phyloP scores from a whole-genome alignment of 805 yeast genomes.

The Lachancea meyersii region DNA sequence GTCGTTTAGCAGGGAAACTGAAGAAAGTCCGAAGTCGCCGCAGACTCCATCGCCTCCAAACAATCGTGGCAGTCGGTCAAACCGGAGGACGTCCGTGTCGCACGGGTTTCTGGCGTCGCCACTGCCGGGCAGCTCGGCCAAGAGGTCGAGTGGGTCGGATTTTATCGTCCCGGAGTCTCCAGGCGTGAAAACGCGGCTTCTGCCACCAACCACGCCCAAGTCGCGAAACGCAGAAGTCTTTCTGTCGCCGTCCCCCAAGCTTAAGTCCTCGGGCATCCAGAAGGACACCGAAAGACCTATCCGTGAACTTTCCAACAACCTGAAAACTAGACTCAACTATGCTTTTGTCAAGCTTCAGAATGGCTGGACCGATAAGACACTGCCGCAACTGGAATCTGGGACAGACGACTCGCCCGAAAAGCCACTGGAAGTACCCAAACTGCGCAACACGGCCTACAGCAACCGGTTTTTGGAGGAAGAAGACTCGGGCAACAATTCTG shows the following conservation, averaged over 20 bases:
- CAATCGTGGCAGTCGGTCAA: background rate
- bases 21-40: conserved; percentile 14
- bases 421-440: conserved; percentile 8
- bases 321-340: conserved; percentile 37
- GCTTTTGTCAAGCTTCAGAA: conserved; percentile 36
- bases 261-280: conserved; percentile 26
- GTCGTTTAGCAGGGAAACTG: conserved; percentile 13
- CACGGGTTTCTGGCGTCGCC: conserved; percentile 28
- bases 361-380: conserved; percentile 29
- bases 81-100: conserved; percentile 22
- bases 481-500: conserved; percentile 31
- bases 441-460: conserved; percentile 8
- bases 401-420: background rate
- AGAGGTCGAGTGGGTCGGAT: background rate
- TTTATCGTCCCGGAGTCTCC: conserved; percentile 8
- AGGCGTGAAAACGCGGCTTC: conserved; percentile 16
- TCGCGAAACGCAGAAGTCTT: conserved; percentile 28
- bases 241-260: conserved; percentile 31
- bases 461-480: conserved; percentile 16
- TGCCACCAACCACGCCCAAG: conserved; percentile 33
- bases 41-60: conserved; percentile 27
- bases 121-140: background rate
- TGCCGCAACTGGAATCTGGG: conserved; percentile 23
- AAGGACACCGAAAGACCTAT: conserved; percentile 34
- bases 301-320: conserved; percentile 35